Conservation (phyloP, 768 basidiomycete species). For the Pleurotus tuoliensis region DNA sequence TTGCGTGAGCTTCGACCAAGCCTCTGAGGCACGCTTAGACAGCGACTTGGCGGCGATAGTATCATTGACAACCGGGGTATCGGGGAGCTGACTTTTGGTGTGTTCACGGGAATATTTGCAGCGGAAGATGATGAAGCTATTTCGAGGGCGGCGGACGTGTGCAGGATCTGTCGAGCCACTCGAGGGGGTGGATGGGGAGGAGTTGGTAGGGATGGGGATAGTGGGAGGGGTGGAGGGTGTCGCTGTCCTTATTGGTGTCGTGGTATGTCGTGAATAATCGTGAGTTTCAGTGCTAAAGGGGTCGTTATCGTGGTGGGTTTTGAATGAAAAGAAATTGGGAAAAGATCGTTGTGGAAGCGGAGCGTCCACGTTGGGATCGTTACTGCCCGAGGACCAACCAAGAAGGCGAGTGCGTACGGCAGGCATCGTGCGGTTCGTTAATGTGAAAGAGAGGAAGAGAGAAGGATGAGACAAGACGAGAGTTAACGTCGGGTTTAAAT, state of each 20-base stretch:
- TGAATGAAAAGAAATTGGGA: neutral
- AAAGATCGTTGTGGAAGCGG: constrained; percentile 5
- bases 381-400: constrained; percentile 5
- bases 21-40: constrained; percentile 73
- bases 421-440: constrained; percentile 1
- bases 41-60: constrained; percentile 47
- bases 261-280: neutral
- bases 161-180: constrained; percentile 36
- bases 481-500: neutral
- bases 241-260: neutral
- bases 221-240: constrained; percentile 28
- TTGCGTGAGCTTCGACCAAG: constrained; percentile 59
- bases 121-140: constrained; percentile 72
- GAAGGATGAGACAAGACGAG: neutral
- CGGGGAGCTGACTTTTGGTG: constrained; percentile 30
- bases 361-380: constrained; percentile 6
- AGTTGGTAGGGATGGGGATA: constrained; percentile 36
- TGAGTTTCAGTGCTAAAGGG: neutral
- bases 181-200: constrained; percentile 26
- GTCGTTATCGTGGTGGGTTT: neutral
- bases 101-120: constrained; percentile 56
- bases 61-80: constrained; percentile 22
- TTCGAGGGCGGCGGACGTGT: constrained; percentile 67
- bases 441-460: neutral
- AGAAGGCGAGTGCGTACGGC: constrained; percentile 8